A percentile compares a stretch with the other conserved stretches of the same genome.
Conservation (phyloP, 805 yeast species). For the Zygosaccharomyces gambellarensis region DNA sequence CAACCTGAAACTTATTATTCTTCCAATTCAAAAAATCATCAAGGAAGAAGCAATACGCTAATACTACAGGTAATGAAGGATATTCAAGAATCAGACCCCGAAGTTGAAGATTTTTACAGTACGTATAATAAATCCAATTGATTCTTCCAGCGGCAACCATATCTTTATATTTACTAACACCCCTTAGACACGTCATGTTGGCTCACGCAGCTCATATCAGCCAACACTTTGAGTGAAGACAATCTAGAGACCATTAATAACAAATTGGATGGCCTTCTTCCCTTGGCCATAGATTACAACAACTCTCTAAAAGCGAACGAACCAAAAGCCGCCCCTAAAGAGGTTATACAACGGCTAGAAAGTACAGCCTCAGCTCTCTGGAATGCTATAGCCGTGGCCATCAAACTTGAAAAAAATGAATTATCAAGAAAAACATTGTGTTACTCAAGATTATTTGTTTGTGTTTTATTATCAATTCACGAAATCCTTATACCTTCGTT, state of each 20-base stretch:
- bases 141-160: conserved; percentile 4
- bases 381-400: conserved; percentile 34
- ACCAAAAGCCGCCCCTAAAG: conserved; percentile 17
- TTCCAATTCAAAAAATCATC: no score
- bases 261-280: conserved; percentile 25
- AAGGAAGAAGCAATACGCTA: not conserved
- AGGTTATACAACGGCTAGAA: conserved; percentile 24
- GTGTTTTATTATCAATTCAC: conserved; percentile 32
- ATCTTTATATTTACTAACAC: conserved; percentile 1
- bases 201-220: conserved; percentile 17
- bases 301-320: conserved; percentile 26
- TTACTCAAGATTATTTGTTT: conserved; percentile 29
- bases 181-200: conserved; percentile 21
- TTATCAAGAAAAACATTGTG: conserved; percentile 11
- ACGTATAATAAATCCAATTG: conserved; percentile 1
- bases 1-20: not conserved
- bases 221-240: not conserved
- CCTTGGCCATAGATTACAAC: conserved; percentile 33
- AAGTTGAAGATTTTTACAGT: conserved; percentile 24
- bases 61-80: conserved; percentile 11
- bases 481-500: conserved; percentile 26
- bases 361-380: conserved; percentile 35
- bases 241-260: conserved; percentile 7
- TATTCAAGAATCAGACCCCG: conserved; percentile 17
- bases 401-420: conserved; percentile 21